These are phyloP conservation scores for Favolaschia claudopus DNA, from an alignment of 768 basidiomycete genomes.

Conservation along the genomic window DNA sequence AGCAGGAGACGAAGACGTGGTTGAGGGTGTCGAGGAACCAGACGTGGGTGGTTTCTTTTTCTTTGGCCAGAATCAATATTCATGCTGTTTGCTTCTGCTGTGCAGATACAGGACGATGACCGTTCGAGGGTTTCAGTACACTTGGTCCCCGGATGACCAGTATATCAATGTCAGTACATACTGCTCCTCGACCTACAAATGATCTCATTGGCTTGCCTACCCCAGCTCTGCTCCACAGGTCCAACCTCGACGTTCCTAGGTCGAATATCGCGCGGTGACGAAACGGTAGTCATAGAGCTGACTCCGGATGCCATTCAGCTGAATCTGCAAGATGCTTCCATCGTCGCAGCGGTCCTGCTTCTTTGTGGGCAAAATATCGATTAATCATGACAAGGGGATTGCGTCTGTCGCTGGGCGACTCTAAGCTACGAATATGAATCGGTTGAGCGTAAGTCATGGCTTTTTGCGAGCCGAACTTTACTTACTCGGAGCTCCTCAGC, in stretches of 20 bases:
- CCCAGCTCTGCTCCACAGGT: constrained; percentile 58
- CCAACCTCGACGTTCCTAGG: constrained; percentile 52
- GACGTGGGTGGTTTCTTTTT: constrained; percentile 34
- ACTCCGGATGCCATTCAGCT: constrained; percentile 62
- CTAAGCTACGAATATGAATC: too few species aligned
- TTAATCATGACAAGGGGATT: too few species aligned
- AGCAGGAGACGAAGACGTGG: constrained; percentile 62
- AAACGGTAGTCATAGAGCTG: constrained; percentile 59
- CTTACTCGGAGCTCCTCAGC: too few species aligned
- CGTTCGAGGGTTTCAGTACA: constrained; percentile 55
- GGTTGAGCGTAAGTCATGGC: too few species aligned
- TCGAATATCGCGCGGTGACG: constrained; percentile 54
- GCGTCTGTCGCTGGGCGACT: too few species aligned
- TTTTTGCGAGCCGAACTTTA: too few species aligned
- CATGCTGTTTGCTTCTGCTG: constrained; percentile 9
- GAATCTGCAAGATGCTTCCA: constrained; percentile 57
- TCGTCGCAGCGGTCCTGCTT: constrained; percentile 62
- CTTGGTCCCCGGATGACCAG: constrained; percentile 63
- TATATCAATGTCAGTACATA: constrained; percentile 58
- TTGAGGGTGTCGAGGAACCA: constrained; percentile 58
- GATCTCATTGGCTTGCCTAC: too few species aligned
- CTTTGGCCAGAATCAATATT: not conserved
- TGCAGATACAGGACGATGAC: constrained; percentile 59
- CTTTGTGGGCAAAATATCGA: constrained; percentile 72
- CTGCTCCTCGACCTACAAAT: not conserved